A percentile compares a stretch with the other conserved stretches of the same genome.
Evolutionary conservation across 345 rosid species (phyloP).

Genomic region (Salix caprea): DNA sequence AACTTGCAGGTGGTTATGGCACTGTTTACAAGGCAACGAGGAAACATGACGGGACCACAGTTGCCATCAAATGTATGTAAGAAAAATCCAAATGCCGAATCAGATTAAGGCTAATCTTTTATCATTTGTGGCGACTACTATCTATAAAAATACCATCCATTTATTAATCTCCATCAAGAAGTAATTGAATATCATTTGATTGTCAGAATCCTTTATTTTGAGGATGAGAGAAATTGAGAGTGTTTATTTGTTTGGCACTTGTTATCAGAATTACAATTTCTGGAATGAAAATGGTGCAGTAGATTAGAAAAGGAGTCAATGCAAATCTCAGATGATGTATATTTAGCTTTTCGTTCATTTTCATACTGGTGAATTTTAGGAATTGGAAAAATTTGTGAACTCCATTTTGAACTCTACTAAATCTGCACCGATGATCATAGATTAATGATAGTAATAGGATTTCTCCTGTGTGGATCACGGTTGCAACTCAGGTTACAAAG

Average conservation of each 20-base stretch:
- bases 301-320: background rate
- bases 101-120: background rate
- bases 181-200: background rate
- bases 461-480: background rate
- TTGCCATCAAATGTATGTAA: slow-evolving; percentile 90
- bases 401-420: background rate
- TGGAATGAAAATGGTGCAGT: background rate
- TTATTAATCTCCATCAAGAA: background rate
- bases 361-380: background rate
- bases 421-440: background rate
- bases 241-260: background rate
- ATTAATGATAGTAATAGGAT: background rate
- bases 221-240: background rate
- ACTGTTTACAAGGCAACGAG: slow-evolving; percentile 77
- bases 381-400: background rate
- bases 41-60: slow-evolving; percentile 57
- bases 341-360: background rate
- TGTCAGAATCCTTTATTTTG: background rate
- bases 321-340: background rate
- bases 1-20: slow-evolving; percentile 85
- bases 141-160: background rate
- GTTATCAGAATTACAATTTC: background rate
- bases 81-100: background rate
- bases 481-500: background rate
- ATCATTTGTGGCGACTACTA: background rate